Base-by-base conservation (phyloP, 257 asterid species). In the Marsdenia floribunda region DNA sequence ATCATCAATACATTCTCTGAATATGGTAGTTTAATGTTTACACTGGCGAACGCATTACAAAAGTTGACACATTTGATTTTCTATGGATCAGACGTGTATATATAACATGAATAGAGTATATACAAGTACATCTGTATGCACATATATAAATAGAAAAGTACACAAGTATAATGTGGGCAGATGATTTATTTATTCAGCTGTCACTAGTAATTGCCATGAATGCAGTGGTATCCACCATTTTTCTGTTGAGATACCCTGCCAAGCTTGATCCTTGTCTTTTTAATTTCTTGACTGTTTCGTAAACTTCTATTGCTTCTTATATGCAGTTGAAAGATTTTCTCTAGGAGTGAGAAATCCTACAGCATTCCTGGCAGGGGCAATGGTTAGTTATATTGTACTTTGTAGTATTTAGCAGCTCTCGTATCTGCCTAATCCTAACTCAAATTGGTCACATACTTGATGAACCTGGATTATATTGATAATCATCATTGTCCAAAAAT, bases 261-360 rank as follows among this genome's bases (percentile, higher is more conserved):
- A 44, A 75, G 54, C 50, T 58, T 9, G 37, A 9, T 75, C 35
- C 29, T 60, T 13, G 14, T 6, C n/a, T 22, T 57, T 38, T 24
- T 22, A 68, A 37, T 75, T 57, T 42, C 64, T 61, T 73, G 29
- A 63, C 26, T 63, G 55, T 77, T 64, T 80, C 50, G 69, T 61
- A 24, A 57, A 73, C 77, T 72, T 46, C 42, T 80, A 59, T 73
- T 50, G 69, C 69, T 73, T 73, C 52, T 78, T 53, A 58, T 74
- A 82, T 78, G 86, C 96, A 93, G 98, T 93, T 60, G 98, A 93
- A 79, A 84, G 97, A 58, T 91, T 93, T 80, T 93, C 98, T 61
- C 77, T 93, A 52, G 98, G 96, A 73, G 96, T 88, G 75, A 86
- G 97, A 83, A 93, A 93, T 75, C 97, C 98, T 47, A 93, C 97